phyloP scores from a whole-genome alignment of 768 basidiomycete genomes.

The Pleurotus pulmonarius region DNA sequence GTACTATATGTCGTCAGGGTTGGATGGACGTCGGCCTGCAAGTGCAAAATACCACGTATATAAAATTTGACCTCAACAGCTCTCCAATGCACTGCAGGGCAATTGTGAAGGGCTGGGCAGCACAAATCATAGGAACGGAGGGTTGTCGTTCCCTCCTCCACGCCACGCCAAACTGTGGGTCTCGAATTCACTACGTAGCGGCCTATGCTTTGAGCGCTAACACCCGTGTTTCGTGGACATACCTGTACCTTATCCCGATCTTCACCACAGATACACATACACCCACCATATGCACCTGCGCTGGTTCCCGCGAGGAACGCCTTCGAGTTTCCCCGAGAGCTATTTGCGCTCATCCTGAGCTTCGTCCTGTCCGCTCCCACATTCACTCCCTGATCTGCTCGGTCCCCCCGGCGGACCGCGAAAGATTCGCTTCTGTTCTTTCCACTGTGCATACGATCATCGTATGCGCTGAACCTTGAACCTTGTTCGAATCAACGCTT shows the following conservation, averaged over 20 bases:
- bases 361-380: slow-evolving; percentile 5
- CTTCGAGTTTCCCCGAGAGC: slow-evolving; percentile 8
- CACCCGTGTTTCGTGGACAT: slow-evolving; percentile 2
- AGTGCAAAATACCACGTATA: neutral
- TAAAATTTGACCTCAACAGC: too few species aligned
- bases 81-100: too few species aligned
- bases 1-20: slow-evolving; percentile 7
- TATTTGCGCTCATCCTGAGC: slow-evolving; percentile 2
- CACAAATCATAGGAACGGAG: neutral
- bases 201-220: slow-evolving; percentile 1
- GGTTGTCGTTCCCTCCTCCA: neutral
- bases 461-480: slow-evolving; percentile 2
- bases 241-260: neutral
- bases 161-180: neutral
- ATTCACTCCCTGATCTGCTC: neutral
- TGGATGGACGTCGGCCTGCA: neutral
- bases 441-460: slow-evolving; percentile 6
- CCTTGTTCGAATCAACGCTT: too few species aligned
- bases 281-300: slow-evolving; percentile 7
- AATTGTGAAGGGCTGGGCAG: too few species aligned
- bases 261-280: slow-evolving; percentile 2
- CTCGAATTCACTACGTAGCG: neutral
- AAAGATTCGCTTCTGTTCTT: neutral
- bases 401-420: slow-evolving; percentile 3
- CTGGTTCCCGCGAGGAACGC: slow-evolving; percentile 4